Conservation (phyloP, 2,329 filamentous ascomycete species). For the Hyphodiscus sp. region DNA sequence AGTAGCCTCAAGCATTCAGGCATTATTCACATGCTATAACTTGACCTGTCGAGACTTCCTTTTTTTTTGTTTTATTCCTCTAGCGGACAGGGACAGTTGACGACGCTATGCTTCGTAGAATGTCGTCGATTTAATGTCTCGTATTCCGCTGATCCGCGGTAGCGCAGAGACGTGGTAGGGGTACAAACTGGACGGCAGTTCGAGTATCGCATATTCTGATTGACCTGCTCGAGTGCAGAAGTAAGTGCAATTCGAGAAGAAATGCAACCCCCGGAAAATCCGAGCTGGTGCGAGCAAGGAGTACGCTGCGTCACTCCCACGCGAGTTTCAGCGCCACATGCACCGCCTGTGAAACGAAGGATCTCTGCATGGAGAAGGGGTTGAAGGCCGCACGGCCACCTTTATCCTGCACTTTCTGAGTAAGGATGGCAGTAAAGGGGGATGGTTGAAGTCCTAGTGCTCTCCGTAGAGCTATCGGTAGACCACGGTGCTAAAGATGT, state of each 20-base stretch:
- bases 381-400: background rate
- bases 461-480: background rate
- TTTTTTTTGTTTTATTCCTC: too few relatives aligned
- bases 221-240: too few relatives aligned
- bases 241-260: background rate
- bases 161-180: background rate
- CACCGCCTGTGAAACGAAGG: background rate
- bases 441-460: background rate
- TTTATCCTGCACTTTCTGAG: too few relatives aligned
- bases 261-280: background rate
- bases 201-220: too few relatives aligned
- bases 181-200: background rate
- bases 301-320: too few relatives aligned
- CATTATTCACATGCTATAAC: too few relatives aligned
- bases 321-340: background rate
- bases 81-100: too few relatives aligned
- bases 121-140: background rate
- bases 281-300: background rate
- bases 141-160: too few relatives aligned
- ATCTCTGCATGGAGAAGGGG: background rate
- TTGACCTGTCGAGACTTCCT: too few relatives aligned
- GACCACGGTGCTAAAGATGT: too few relatives aligned
- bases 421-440: too few relatives aligned
- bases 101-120: background rate
- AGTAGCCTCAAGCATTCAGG: too few relatives aligned